Evolutionary conservation across 208 protist genomes (phyloP).

Genomic region (Leishmania mexicana): DNA sequence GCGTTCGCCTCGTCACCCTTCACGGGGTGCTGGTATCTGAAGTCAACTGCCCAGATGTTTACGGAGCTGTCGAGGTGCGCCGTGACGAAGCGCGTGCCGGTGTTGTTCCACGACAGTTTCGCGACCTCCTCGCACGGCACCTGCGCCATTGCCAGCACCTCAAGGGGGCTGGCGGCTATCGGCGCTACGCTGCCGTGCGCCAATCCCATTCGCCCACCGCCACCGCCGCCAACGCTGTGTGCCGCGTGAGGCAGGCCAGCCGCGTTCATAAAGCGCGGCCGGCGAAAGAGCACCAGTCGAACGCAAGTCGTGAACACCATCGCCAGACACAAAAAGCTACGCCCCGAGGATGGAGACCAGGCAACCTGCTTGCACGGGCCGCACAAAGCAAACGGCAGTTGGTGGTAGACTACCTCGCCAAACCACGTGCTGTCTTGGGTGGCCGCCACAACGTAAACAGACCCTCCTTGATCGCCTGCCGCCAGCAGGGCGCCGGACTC

Average conservation of each 20-base stretch:
- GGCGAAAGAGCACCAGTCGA: slow-evolving; percentile 64
- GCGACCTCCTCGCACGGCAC: slow-evolving; percentile 58
- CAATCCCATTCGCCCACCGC: neutral
- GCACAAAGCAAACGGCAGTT: neutral
- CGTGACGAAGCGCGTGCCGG: slow-evolving; percentile 80
- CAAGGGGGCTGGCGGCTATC: slow-evolving; percentile 27
- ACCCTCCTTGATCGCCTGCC: slow-evolving; percentile 49
- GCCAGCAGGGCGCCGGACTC: slow-evolving; percentile 70
- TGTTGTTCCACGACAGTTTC: slow-evolving; percentile 81
- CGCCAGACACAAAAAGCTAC: slow-evolving; percentile 80
- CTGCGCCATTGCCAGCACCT: slow-evolving; percentile 44
- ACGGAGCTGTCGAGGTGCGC: slow-evolving; percentile 76
- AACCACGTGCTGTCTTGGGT: slow-evolving; percentile 40
- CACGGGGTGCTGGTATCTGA: slow-evolving; percentile 39
- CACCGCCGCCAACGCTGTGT: neutral
- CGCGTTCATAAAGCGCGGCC: slow-evolving; percentile 42
- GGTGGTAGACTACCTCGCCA: slow-evolving; percentile 34
- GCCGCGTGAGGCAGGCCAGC: slow-evolving; percentile 26
- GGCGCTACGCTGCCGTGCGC: neutral
- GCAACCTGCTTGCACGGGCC: slow-evolving; percentile 53
- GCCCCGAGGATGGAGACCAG: slow-evolving; percentile 76
- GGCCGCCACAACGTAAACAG: slow-evolving; percentile 55
- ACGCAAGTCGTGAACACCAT: slow-evolving; percentile 54
- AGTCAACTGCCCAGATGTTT: slow-evolving; percentile 65
- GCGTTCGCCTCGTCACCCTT: neutral